phyloP scores from a whole-genome alignment of 2,329 filamentous ascomycete species.

The Colletotrichum lini region DNA sequence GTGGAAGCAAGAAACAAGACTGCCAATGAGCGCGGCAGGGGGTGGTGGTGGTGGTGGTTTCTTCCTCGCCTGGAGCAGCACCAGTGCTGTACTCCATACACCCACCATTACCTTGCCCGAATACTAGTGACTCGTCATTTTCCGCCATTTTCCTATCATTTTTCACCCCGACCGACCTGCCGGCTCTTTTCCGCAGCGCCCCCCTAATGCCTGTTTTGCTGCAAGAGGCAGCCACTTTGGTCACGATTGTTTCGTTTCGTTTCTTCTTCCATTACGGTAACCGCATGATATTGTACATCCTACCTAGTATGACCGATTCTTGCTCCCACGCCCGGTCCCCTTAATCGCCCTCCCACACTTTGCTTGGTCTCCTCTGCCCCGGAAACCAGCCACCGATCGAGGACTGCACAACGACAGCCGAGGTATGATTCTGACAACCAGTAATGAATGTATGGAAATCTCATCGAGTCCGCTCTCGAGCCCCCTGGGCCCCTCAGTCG shows the following conservation, averaged over 20 bases:
- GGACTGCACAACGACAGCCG: not conserved
- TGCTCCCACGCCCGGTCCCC: not conserved
- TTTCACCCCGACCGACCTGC: slow-evolving; percentile 36
- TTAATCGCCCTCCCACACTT: not conserved
- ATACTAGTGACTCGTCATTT: not conserved
- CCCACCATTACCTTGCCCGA: not conserved
- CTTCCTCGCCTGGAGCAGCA: slow-evolving; percentile 10
- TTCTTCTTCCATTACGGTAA: slow-evolving; percentile 23
- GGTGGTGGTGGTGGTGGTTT: not conserved
- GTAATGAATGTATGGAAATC: not conserved
- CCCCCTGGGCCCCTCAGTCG: not conserved
- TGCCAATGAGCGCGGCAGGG: not conserved
- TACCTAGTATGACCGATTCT: slow-evolving; percentile 11
- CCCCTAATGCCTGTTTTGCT: slow-evolving; percentile 18
- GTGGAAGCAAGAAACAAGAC: not conserved
- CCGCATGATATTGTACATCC: slow-evolving; percentile 2
- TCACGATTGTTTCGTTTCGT: slow-evolving; percentile 36
- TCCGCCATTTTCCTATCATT: slow-evolving; percentile 22
- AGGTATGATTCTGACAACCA: not conserved
- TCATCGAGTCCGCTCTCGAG: slow-evolving; percentile 1
- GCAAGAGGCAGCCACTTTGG: slow-evolving; percentile 11
- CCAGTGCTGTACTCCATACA: not conserved
- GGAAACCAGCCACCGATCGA: not conserved
- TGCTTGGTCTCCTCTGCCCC: not conserved
- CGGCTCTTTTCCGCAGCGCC: slow-evolving; percentile 34